These are phyloP conservation scores for Geranomyces variabilis DNA, from an alignment of 192 early-diverging fungal species.

Conservation along the genomic window DNA sequence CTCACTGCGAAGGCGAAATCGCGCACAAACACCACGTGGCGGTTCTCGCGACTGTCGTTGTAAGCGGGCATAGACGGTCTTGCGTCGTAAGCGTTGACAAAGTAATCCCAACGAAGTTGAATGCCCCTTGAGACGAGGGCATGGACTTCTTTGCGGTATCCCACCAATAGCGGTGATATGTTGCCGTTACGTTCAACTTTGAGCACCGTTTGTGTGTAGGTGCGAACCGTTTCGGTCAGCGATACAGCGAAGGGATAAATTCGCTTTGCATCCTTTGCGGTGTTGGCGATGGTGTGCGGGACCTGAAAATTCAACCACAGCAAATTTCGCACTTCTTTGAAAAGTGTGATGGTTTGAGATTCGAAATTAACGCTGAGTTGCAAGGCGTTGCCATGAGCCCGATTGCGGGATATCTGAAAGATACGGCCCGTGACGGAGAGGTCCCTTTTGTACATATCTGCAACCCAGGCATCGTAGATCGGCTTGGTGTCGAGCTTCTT, in stretches of 20 bases:
- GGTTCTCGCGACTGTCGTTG: conserved; percentile 75
- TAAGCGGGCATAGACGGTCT: conserved; percentile 47
- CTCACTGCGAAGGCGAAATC: conserved; percentile 90
- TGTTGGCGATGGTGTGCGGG: conserved; percentile 84
- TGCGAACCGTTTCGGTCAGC: conserved; percentile 92
- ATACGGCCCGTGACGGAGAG: conserved; percentile 84
- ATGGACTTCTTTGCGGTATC: conserved; percentile 95
- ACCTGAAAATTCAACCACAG: conserved; percentile 95
- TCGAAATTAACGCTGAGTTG: conserved; percentile 95
- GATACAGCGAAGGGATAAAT: conserved; percentile 98
- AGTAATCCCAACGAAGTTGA: conserved; percentile 89
- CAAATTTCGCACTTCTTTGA: conserved; percentile 98
- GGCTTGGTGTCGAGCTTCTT: conserved; percentile 92
- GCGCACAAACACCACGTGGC: conserved; percentile 90
- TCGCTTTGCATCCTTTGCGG: conserved; percentile 93
- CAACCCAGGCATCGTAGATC: conserved; percentile 90
- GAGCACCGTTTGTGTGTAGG: conserved; percentile 84
- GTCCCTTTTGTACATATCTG: conserved; percentile 80
- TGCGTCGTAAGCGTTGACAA: conserved; percentile 74
- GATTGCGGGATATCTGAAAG: conserved; percentile 83
- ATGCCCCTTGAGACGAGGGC: conserved; percentile 75
- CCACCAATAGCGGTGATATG: conserved; percentile 81
- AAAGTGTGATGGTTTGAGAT: conserved; percentile 89
- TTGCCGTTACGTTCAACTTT: conserved; percentile 76
- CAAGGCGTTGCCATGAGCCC: conserved; percentile 56